Evolutionary conservation across 2,329 filamentous ascomycete genomes (phyloP).

Genomic region (Epichloe aotearoae): DNA sequence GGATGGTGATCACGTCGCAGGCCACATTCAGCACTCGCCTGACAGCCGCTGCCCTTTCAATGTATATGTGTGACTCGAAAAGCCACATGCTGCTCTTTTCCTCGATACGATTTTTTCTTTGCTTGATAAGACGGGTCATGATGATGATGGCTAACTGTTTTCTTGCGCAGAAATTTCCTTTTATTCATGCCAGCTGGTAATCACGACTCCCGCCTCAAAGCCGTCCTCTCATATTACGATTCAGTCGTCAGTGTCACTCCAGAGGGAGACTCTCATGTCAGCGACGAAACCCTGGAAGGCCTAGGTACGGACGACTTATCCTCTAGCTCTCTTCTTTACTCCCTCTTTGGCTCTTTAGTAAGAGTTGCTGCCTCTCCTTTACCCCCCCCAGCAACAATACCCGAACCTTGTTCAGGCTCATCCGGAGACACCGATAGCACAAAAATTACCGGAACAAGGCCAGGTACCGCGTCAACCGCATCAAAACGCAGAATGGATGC

Average conservation of each 20-base stretch:
- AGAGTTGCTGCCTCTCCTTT: slow-evolving; percentile 43
- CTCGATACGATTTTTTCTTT: neutral
- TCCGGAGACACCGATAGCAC: neutral
- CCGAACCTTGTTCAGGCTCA: neutral
- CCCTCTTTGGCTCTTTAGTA: slow-evolving; percentile 64
- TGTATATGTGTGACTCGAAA: neutral
- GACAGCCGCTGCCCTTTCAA: neutral
- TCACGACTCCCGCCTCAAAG: slow-evolving; percentile 57
- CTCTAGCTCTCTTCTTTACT: slow-evolving; percentile 45
- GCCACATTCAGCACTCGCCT: neutral
- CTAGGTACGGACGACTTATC: slow-evolving; percentile 67
- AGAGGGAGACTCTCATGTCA: slow-evolving; percentile 83
- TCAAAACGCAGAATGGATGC: slow-evolving; percentile 8
- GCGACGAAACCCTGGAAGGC: slow-evolving; percentile 81
- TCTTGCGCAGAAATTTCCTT: slow-evolving; percentile 61
- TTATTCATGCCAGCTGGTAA: slow-evolving; percentile 65
- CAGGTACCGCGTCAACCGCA: slow-evolving; percentile 1
- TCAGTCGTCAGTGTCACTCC: slow-evolving; percentile 79
- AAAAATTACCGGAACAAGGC: neutral
- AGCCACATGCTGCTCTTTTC: neutral
- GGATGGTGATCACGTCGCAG: slow-evolving; percentile 2
- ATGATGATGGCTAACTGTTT: slow-evolving; percentile 6
- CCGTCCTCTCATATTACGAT: slow-evolving; percentile 83
- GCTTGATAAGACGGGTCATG: neutral
- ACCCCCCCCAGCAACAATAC: slow-evolving; percentile 19